Conservation (phyloP, 176 grass and related monocot species). For the Canna indica region DNA sequence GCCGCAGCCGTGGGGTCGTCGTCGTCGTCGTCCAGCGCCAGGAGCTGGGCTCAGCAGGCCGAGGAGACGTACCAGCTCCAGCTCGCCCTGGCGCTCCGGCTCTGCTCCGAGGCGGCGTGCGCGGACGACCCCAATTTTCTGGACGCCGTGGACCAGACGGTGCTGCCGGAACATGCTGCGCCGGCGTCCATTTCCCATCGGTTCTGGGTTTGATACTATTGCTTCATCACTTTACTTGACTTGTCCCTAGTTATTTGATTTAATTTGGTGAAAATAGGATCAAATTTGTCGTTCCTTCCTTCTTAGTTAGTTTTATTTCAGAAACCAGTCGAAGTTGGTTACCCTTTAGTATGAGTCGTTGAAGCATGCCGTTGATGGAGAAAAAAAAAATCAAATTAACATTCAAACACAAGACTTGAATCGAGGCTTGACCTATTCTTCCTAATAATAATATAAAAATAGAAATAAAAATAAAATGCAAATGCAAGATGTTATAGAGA, state of each 20-base stretch:
- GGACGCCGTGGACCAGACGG: conserved; percentile 28
- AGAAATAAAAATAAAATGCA: no score
- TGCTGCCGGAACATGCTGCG: conserved; percentile 13
- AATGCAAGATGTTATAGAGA: no score
- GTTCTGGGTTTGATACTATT: conserved; percentile 48
- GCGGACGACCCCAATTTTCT: conserved; percentile 64
- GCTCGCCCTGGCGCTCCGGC: conserved; percentile 80
- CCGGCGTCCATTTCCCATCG: conserved; percentile 64
- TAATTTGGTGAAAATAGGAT: not conserved
- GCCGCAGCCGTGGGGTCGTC: conserved; percentile 15
- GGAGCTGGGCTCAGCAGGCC: conserved; percentile 97
- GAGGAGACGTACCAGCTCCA: conserved; percentile 98
- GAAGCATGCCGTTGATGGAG: not conserved
- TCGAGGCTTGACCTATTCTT: no score
- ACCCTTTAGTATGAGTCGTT: not conserved
- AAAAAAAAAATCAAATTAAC: no score
- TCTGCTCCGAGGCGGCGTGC: conserved; percentile 67
- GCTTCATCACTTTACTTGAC: not conserved
- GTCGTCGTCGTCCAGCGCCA: conserved; percentile 27
- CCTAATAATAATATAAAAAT: no score
- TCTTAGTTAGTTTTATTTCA: not conserved
- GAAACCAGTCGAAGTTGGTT: not conserved
- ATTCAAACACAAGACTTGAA: no score
- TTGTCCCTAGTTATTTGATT: not conserved
- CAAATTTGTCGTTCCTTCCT: not conserved